Base-by-base conservation (phyloP, 495 filamentous ascomycete species). In the Mytilinidion resinicola region DNA sequence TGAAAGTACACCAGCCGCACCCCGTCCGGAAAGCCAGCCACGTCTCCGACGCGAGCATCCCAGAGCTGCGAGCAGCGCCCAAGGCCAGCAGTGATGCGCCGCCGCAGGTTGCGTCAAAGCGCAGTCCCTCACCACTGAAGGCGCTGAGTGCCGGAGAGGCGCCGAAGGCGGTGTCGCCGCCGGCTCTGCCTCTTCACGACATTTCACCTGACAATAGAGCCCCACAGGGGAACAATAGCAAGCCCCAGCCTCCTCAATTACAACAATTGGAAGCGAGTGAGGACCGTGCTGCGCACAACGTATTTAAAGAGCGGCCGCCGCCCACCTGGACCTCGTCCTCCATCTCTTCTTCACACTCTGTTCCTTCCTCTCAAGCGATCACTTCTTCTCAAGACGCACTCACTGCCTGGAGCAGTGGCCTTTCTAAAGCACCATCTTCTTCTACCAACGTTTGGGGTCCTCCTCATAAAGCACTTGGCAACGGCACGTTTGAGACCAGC, bases 391-490 rank as follows among this genome's bases (percentile, higher is more conserved):
- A 59, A 43, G 58, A 55, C 38, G 33, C 58, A 50, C 53, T 38
- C 12, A 19, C 50, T 37, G 17, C 50, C 33, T 53, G 50, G 50
- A 53, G 20, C 17, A 41, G 15, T 25, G 19, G 15, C 11, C 11
- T 41, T 37, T 49, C 46, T 25, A 49, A 42, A 49, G 12, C 21
- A 53, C 11, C 44, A 12, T 56, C 59, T 36, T 36, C 61, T 8
- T 55, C 59, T 19, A 41, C 46, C 59, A 72, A 70, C 52, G 70
- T 75, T 36, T 75, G 72, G 72, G 72, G 70, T 9, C 60, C 72
- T 11, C 67, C 72, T 37, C 59, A 63, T 14, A 51, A 63, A 43
- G 67, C 66, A 14, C 66, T 75, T 36, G 73, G 73, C 43, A 75
- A 74, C 59, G 72, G 72, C 17, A 73, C 73, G 0, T 75, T 75